phyloP scores from a whole-genome alignment of 169 alveolate species.

The Plasmodium falciparum region DNA sequence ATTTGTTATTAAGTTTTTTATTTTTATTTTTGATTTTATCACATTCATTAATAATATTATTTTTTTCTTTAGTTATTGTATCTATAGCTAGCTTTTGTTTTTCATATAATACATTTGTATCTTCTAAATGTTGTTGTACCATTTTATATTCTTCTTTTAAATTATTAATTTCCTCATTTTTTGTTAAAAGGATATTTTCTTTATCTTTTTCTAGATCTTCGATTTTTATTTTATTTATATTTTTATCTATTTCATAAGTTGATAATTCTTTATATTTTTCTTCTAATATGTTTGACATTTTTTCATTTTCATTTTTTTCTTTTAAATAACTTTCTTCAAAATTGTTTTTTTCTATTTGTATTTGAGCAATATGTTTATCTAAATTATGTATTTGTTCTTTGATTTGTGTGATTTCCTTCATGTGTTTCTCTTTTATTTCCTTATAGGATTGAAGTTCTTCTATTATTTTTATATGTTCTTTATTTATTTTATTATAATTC shows the following conservation, averaged over 20 bases:
- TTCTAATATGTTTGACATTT: slow-evolving; percentile 14
- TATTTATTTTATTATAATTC: not conserved
- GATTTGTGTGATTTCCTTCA: slow-evolving; percentile 2
- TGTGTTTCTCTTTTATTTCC: slow-evolving; percentile 15
- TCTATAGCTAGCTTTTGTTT: slow-evolving; percentile 69
- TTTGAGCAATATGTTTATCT: slow-evolving; percentile 13
- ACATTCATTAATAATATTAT: slow-evolving; percentile 57
- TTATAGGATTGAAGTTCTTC: slow-evolving; percentile 4
- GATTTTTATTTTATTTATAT: not conserved
- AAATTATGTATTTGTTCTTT: not conserved
- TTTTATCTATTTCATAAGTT: slow-evolving; percentile 2
- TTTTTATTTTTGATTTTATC: slow-evolving; percentile 48
- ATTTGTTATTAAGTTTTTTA: slow-evolving; percentile 47
- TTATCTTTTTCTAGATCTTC: slow-evolving; percentile 12
- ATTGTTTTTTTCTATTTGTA: slow-evolving; percentile 28
- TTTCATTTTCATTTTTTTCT: slow-evolving; percentile 21
- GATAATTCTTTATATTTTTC: slow-evolving; percentile 13
- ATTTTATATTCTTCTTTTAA: slow-evolving; percentile 11
- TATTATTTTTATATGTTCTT: slow-evolving; percentile 23
- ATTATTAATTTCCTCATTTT: slow-evolving; percentile 14
- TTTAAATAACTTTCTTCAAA: not conserved
- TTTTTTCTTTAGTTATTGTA: slow-evolving; percentile 38
- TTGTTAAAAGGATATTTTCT: not conserved
- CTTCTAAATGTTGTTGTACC: slow-evolving; percentile 29
- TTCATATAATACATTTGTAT: slow-evolving; percentile 9